Conservation (phyloP, 306 rosid genomes). For the Prunus salicina region DNA sequence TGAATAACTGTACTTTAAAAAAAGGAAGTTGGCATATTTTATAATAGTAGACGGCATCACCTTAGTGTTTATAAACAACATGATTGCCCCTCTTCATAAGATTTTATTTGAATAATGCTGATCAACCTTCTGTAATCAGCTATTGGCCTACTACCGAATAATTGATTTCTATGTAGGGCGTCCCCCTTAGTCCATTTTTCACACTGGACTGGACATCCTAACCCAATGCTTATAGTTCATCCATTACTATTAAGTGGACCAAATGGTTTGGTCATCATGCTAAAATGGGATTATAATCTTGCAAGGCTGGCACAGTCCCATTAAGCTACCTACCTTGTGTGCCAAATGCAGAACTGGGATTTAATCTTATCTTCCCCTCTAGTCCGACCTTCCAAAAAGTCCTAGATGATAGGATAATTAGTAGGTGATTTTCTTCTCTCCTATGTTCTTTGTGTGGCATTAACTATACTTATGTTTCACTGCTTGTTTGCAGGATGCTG, state of each 20-base stretch:
- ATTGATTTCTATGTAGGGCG: neutral
- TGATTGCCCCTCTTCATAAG: no score
- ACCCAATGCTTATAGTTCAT: neutral
- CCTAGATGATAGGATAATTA: neutral
- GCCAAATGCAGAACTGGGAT: neutral
- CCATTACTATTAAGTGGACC: neutral
- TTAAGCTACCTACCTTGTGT: neutral
- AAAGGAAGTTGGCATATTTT: no score
- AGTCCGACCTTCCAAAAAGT: neutral
- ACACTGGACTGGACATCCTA: neutral
- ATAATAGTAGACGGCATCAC: no score
- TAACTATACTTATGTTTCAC: conserved; percentile 21
- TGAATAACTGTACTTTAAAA: no score
- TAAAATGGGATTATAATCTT: neutral
- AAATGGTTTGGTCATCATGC: neutral
- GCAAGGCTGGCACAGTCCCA: neutral
- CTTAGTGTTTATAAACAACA: no score
- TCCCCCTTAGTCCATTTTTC: neutral
- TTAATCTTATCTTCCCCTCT: neutral
- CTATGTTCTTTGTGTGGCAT: conserved; percentile 3
- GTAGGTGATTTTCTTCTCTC: neutral
- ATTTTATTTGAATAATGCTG: no score
- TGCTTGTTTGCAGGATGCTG: conserved; percentile 80
- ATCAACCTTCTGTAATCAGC: no score
- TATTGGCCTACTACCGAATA: no score